Evolutionary conservation across 371 early-diverging fungal species (phyloP).

Genomic region (Fennellomyces sp.): DNA sequence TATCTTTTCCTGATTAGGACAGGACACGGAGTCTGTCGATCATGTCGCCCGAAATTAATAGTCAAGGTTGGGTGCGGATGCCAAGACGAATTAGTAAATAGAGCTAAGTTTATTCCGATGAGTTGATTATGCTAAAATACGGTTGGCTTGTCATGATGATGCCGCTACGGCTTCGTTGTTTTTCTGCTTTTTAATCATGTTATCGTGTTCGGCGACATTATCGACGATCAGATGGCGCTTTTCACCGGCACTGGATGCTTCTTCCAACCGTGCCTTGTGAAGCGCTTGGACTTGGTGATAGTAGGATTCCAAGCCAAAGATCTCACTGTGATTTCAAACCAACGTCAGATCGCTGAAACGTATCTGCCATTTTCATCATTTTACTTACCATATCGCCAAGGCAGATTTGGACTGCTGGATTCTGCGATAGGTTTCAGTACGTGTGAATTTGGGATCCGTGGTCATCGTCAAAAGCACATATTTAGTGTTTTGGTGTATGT

Average conservation of each 20-base stretch:
- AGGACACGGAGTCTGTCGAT: neutral
- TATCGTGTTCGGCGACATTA: neutral
- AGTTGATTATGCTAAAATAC: neutral
- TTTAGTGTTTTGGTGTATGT: slow-evolving; percentile 83
- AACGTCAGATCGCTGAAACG: neutral
- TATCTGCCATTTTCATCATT: no score
- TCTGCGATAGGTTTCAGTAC: slow-evolving; percentile 44
- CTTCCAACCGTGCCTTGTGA: slow-evolving; percentile 25
- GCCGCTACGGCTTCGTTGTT: no score
- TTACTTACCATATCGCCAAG: slow-evolving; percentile 47
- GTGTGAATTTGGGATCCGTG: slow-evolving; percentile 56
- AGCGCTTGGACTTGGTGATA: slow-evolving; percentile 31
- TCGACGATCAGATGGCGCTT: slow-evolving; percentile 1
- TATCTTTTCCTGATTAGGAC: neutral
- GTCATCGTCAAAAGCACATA: slow-evolving; percentile 89
- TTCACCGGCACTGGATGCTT: neutral
- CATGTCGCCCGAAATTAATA: neutral
- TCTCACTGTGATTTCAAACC: slow-evolving; percentile 19
- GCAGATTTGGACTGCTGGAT: slow-evolving; percentile 58
- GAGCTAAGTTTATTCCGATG: no score
- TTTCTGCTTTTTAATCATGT: neutral
- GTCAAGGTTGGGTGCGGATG: no score
- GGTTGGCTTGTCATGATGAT: neutral
- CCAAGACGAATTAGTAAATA: no score
- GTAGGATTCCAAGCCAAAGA: slow-evolving; percentile 45